Percentiles rank a stretch among this genome's conserved stretches.
phyloP scores from a whole-genome alignment of 2,329 filamentous ascomycete genomes.

The Colletotrichum lindemuthianum region DNA sequence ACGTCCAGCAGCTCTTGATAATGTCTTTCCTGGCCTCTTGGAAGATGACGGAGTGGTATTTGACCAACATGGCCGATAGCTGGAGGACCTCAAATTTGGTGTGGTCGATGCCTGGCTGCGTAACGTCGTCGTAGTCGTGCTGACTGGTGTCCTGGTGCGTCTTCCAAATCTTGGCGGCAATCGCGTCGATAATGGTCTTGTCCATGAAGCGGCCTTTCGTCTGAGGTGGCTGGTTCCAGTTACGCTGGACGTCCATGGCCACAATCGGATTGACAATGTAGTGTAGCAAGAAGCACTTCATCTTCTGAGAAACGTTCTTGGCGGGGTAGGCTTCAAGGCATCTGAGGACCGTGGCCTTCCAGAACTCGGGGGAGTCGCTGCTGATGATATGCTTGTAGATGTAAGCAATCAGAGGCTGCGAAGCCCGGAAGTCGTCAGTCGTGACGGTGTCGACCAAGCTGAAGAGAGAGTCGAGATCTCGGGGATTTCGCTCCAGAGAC shows the following conservation, averaged over 20 bases:
- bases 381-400: slow-evolving; percentile 88
- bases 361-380: slow-evolving; percentile 86
- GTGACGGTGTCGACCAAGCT: slow-evolving; percentile 86
- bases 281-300: slow-evolving; percentile 91
- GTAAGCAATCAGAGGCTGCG: slow-evolving; percentile 80
- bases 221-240: slow-evolving; percentile 71
- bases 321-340: slow-evolving; percentile 89
- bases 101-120: slow-evolving; percentile 90
- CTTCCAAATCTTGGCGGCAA: slow-evolving; percentile 94
- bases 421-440: slow-evolving; percentile 81
- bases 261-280: slow-evolving; percentile 96
- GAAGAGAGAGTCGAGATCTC: slow-evolving; percentile 86
- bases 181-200: slow-evolving; percentile 84
- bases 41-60: slow-evolving; percentile 89
- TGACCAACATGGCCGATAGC: slow-evolving; percentile 92
- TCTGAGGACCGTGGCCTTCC: slow-evolving; percentile 82
- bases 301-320: slow-evolving; percentile 82
- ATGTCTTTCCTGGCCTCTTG: slow-evolving; percentile 96
- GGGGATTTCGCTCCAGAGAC: slow-evolving; percentile 78
- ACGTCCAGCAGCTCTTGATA: slow-evolving; percentile 99
- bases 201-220: slow-evolving; percentile 79
- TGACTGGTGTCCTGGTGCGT: slow-evolving; percentile 83
- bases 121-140: slow-evolving; percentile 88
- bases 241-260: slow-evolving; percentile 92
- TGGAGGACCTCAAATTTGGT: slow-evolving; percentile 96